phyloP scores from a whole-genome alignment of 2,329 filamentous ascomycete species.

The Microdochium paspali region DNA sequence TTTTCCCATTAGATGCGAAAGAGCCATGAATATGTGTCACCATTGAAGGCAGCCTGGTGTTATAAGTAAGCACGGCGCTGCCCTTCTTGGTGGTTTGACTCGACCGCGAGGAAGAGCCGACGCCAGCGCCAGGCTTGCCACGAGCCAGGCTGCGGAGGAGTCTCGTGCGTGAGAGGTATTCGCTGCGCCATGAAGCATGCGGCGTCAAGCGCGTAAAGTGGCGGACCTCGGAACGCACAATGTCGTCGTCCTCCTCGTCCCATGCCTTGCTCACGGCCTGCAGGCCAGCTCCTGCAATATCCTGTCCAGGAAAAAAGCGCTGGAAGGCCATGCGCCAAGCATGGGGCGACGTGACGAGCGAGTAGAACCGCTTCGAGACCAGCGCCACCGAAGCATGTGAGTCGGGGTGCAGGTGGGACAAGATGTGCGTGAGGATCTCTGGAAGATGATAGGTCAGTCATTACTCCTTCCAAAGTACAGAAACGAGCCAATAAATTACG shows the following conservation, averaged over 20 bases:
- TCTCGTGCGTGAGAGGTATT: conserved; percentile 83
- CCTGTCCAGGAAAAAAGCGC: conserved; percentile 76
- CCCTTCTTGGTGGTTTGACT: conserved; percentile 51
- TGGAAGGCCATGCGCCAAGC: conserved; percentile 91
- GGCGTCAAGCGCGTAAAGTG: conserved; percentile 75
- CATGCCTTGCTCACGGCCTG: conserved; percentile 24
- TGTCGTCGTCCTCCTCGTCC: conserved; percentile 38
- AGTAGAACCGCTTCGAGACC: conserved; percentile 81
- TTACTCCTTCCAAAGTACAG: conserved; percentile 40
- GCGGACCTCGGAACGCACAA: conserved; percentile 61
- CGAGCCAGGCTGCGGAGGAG: conserved; percentile 72
- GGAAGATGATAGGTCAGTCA: conserved; percentile 4
- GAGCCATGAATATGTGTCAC: conserved; percentile 73
- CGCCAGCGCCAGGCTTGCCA: conserved; percentile 63
- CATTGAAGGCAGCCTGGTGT: conserved; percentile 70
- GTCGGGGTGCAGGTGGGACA: conserved; percentile 81
- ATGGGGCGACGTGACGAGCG: conserved; percentile 80
- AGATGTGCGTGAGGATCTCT: conserved; percentile 88
- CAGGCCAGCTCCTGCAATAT: conserved; percentile 30
- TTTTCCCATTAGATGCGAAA: conserved; percentile 61
- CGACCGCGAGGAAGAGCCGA: conserved; percentile 40
- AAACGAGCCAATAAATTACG: conserved; percentile 53
- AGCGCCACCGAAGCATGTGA: conserved; percentile 75
- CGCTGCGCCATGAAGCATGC: conserved; percentile 88
- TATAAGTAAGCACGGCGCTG: conserved; percentile 73